phyloP scores from a whole-genome alignment of 129 eudicot genomes.

The Glebionis coronaria region DNA sequence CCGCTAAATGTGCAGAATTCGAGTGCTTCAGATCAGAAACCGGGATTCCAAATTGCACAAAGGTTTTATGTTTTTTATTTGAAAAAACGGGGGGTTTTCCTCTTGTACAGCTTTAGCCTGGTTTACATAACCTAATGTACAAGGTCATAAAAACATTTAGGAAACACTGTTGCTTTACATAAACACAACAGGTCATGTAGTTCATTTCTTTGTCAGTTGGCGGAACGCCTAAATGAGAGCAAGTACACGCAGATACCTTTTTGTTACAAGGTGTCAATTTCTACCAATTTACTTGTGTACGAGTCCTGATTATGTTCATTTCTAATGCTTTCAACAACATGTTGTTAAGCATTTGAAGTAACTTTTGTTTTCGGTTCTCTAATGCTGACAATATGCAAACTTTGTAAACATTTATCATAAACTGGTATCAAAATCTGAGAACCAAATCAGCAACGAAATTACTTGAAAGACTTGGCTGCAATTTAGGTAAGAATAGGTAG shows the following conservation, averaged over 20 bases:
- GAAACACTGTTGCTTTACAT: constrained; percentile 13
- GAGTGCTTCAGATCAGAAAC: constrained; percentile 18
- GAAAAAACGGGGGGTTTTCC: constrained; percentile 3
- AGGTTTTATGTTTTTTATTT: constrained; percentile 8
- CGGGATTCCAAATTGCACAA: constrained; percentile 17
- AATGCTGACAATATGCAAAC: too few species aligned
- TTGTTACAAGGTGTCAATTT: constrained; percentile 5
- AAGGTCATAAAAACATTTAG: constrained; percentile 25
- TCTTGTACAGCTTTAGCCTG: constrained; percentile 36
- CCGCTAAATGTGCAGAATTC: constrained; percentile 14
- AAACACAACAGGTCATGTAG: constrained; percentile 10
- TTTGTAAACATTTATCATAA: too few species aligned
- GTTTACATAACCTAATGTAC: constrained; percentile 20
- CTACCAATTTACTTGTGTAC: constrained; percentile 3
- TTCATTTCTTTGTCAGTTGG: constrained; percentile 20
- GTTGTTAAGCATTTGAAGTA: too few species aligned
- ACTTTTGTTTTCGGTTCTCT: too few species aligned
- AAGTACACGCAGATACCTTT: constrained; percentile 18
- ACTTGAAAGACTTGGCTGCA: too few species aligned
- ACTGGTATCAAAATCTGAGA: too few species aligned
- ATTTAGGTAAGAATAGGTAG: too few species aligned
- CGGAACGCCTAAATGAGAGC: constrained; percentile 29
- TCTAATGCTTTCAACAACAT: neutral
- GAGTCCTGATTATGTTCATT: neutral
- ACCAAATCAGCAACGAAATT: too few species aligned